Evolutionary conservation across 345 rosid species (phyloP).

Genomic region (Eucalyptus polybractea): DNA sequence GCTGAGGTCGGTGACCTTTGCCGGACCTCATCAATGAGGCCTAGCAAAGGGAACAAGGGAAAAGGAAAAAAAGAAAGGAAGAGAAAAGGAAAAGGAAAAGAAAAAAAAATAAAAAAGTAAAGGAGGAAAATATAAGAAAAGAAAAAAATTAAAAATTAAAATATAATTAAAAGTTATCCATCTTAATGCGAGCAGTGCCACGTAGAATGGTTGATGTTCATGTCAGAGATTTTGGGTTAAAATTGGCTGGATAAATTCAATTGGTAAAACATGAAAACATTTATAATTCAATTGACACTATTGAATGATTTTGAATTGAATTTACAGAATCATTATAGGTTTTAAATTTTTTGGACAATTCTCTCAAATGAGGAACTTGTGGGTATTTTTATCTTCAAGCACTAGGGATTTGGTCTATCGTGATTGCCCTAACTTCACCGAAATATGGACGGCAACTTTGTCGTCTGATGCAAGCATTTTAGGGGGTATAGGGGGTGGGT

Average conservation of each 20-base stretch:
- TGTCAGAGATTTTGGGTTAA: too few relatives aligned
- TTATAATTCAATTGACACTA: not conserved
- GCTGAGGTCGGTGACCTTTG: too few relatives aligned
- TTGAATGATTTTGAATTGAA: fast-evolving
- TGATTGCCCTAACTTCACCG: not conserved
- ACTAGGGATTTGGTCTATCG: not conserved
- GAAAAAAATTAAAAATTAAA: not conserved
- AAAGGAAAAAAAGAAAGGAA: not conserved
- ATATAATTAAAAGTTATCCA: not conserved
- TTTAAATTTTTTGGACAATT: too few relatives aligned
- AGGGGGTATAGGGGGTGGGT: not conserved
- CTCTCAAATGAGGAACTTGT: not conserved
- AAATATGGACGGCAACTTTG: not conserved
- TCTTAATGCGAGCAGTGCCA: fast-evolving
- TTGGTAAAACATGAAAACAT: fast-evolving
- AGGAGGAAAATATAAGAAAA: not conserved
- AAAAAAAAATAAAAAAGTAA: fast-evolving
- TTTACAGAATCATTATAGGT: too few relatives aligned
- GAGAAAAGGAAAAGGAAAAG: fast-evolving
- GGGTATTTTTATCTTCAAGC: not conserved
- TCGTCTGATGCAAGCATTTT: not conserved
- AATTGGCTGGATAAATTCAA: too few relatives aligned
- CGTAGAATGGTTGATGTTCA: fast-evolving
- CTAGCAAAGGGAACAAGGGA: not conserved
- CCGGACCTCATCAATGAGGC: too few relatives aligned